A percentile compares a stretch with the other conserved stretches of the same genome.
Evolutionary conservation across 441 rosid genomes (phyloP).

Genomic region (Cnidoscolus chayamansa): DNA sequence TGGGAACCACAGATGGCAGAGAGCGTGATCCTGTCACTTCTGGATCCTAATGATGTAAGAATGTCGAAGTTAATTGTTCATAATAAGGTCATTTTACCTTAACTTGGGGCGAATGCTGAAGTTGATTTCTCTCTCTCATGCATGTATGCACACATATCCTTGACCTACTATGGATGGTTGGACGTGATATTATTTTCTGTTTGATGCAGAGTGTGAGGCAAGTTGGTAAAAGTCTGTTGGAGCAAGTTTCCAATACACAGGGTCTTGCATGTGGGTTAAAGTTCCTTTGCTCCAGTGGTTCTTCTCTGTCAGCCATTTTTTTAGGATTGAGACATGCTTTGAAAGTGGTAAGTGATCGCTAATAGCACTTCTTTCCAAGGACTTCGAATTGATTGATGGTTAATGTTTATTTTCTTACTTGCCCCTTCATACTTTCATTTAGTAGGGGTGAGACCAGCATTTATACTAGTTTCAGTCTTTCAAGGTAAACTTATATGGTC

Average conservation of each 20-base stretch:
- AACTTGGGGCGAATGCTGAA: background rate
- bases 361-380: constrained; percentile 19
- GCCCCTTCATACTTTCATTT: background rate
- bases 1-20: constrained; percentile 96
- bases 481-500: background rate
- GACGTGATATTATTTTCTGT: constrained; percentile 22
- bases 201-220: constrained; percentile 81
- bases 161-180: constrained; percentile 18
- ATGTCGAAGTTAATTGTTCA: constrained; percentile 23
- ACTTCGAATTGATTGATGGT: constrained; percentile 1
- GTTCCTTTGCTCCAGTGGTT: constrained; percentile 68
- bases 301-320: constrained; percentile 59
- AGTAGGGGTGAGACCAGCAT: background rate
- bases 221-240: constrained; percentile 82
- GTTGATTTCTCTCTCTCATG: background rate
- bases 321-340: constrained; percentile 79
- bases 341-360: constrained; percentile 53
- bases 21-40: constrained; percentile 79
- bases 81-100: constrained; percentile 1
- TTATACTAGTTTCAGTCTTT: background rate
- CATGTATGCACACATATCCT: background rate
- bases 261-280: constrained; percentile 87
- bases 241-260: constrained; percentile 75
- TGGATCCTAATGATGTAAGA: constrained; percentile 91
- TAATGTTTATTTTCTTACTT: background rate